These are phyloP conservation scores for Ceratocystis harringtonii DNA, from an alignment of 2,329 filamentous ascomycete genomes.

Conservation along the genomic window DNA sequence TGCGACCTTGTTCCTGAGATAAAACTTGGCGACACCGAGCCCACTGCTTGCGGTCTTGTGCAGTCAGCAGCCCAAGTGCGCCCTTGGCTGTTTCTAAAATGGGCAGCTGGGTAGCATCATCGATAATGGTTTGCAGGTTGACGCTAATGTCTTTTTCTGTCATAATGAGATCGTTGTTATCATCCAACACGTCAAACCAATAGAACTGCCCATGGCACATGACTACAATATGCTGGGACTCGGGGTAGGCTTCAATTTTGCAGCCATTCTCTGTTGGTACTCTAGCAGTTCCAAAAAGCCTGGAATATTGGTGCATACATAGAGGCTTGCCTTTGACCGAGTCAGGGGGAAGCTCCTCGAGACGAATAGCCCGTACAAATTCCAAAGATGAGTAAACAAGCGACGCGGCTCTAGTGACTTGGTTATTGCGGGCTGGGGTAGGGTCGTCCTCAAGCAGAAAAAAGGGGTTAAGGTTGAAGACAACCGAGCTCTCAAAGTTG, in stretches of 20 bases:
- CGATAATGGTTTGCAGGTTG: slow-evolving; percentile 81
- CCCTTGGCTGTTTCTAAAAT: slow-evolving; percentile 94
- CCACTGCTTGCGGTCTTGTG: slow-evolving; percentile 94
- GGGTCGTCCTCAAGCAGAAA: slow-evolving; percentile 96
- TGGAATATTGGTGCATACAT: slow-evolving; percentile 97
- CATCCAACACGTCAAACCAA: slow-evolving; percentile 95
- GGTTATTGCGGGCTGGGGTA: slow-evolving; percentile 88
- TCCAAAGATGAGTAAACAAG: slow-evolving; percentile 78
- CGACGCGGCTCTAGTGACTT: slow-evolving; percentile 74
- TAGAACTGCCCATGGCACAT: slow-evolving; percentile 94
- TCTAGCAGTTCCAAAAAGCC: slow-evolving; percentile 84
- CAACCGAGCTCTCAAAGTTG: slow-evolving; percentile 94
- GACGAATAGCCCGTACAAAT: slow-evolving; percentile 83
- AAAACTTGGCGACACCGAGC: slow-evolving; percentile 79
- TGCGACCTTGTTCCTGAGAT: slow-evolving; percentile 71
- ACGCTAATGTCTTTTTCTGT: slow-evolving; percentile 82
- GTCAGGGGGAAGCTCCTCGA: slow-evolving; percentile 85
- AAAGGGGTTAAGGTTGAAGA: slow-evolving; percentile 94
- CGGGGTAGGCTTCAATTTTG: slow-evolving; percentile 85
- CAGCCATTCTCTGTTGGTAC: slow-evolving; percentile 91
- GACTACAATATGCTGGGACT: slow-evolving; percentile 86
- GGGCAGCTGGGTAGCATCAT: slow-evolving; percentile 76
- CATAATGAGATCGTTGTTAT: slow-evolving; percentile 93
- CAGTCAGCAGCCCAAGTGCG: slow-evolving; percentile 82
- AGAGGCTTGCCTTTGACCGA: slow-evolving; percentile 68